Conservation (phyloP, 345 rosid species). For the Eucalyptus dawsonii region DNA sequence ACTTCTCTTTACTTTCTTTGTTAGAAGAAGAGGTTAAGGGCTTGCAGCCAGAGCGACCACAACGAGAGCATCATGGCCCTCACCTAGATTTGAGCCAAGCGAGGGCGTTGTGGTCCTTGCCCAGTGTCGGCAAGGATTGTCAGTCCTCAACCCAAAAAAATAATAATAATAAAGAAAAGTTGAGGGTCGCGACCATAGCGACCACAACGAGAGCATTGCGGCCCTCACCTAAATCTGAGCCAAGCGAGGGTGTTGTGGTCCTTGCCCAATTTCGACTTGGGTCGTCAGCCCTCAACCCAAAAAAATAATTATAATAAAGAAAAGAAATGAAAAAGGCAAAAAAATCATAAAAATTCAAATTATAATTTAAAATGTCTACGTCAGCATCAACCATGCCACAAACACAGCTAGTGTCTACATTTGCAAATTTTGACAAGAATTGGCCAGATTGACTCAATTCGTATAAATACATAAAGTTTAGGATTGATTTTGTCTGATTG, state of each 20-base stretch:
- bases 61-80: neutral
- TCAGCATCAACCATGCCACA: rapidly evolving
- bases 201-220: neutral
- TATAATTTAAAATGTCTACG: too few relatives aligned
- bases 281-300: neutral
- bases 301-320: too few relatives aligned
- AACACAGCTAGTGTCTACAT: rapidly evolving
- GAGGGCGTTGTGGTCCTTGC: neutral
- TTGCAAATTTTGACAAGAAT: neutral
- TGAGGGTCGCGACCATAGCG: too few relatives aligned
- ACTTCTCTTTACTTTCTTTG: too few relatives aligned
- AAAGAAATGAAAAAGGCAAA: too few relatives aligned
- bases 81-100: neutral
- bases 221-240: neutral
- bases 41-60: neutral
- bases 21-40: neutral
- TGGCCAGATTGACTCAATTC: neutral
- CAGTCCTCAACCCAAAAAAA: neutral
- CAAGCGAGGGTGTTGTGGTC: neutral
- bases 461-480: rapidly evolving
- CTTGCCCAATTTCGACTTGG: too few relatives aligned
- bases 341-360: too few relatives aligned
- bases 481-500: rapidly evolving
- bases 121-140: rapidly evolving
- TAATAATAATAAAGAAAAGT: too few relatives aligned